A percentile compares a stretch with the other conserved stretches of the same genome.
These are phyloP conservation scores for Juncus inflexus DNA, from an alignment of 176 grass and related monocot genomes.

Conservation along the genomic window DNA sequence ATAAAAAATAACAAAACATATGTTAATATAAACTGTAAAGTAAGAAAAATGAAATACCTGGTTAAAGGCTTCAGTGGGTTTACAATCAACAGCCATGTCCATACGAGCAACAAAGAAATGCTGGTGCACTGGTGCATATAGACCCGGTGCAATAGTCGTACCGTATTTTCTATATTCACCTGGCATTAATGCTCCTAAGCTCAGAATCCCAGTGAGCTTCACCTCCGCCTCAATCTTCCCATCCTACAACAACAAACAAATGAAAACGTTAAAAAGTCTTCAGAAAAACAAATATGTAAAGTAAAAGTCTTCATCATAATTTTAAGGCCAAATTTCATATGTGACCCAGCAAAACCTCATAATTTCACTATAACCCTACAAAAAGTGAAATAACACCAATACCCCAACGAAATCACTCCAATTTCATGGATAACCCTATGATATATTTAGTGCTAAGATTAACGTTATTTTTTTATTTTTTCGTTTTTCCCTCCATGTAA, in stretches of 20 bases:
- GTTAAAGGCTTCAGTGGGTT: constrained; percentile 88
- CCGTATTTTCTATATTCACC: constrained; percentile 96
- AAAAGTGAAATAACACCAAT: too few species aligned
- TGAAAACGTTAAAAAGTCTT: constrained; percentile 14
- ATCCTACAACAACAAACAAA: constrained; percentile 48
- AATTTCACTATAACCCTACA: too few species aligned
- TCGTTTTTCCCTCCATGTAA: too few species aligned
- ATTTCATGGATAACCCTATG: neutral
- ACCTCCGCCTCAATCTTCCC: constrained; percentile 99
- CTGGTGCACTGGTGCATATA: constrained; percentile 99
- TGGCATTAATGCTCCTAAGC: constrained; percentile 92
- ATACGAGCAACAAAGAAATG: constrained; percentile 99
- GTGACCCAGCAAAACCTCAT: too few species aligned
- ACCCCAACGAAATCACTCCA: neutral
- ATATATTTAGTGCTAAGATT: too few species aligned
- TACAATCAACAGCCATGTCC: constrained; percentile 98
- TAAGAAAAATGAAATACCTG: constrained; percentile 46
- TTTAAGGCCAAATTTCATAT: neutral
- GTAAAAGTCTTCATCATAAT: neutral
- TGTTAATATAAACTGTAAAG: neutral
- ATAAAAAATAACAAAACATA: neutral
- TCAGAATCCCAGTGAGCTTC: constrained; percentile 97
- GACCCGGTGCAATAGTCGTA: constrained; percentile 92
- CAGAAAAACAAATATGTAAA: too few species aligned
- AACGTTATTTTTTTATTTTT: too few species aligned